These are phyloP conservation scores for Baudoinia panamericana DNA, from an alignment of 495 filamentous ascomycete genomes.

Conservation along the genomic window DNA sequence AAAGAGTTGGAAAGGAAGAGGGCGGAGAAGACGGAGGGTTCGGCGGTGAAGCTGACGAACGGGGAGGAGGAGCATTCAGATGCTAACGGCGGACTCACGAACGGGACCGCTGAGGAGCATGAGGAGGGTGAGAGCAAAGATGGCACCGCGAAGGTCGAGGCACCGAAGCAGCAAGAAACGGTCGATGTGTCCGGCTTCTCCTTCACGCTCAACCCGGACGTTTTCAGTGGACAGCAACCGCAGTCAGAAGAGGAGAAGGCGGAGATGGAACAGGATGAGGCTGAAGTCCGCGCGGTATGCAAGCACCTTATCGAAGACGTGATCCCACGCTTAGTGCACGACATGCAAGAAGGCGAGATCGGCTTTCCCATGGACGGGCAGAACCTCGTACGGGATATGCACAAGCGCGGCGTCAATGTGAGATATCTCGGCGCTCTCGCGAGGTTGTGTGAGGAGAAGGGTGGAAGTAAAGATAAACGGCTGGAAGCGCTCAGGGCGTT, in stretches of 20 bases:
- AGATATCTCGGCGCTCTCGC: constrained; percentile 84
- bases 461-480: constrained; percentile 31
- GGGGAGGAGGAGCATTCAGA: constrained; percentile 6
- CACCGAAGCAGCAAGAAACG: constrained; percentile 33
- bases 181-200: constrained; percentile 79
- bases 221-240: constrained; percentile 81
- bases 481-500: constrained; percentile 64
- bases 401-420: constrained; percentile 95
- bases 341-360: constrained; percentile 82
- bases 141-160: constrained; percentile 2
- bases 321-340: constrained; percentile 50
- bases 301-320: constrained; percentile 58
- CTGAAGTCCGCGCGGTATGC: constrained; percentile 74
- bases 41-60: constrained; percentile 17
- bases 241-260: constrained; percentile 83
- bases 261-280: constrained; percentile 72
- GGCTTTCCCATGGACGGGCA: constrained; percentile 97
- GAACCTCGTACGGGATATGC: constrained; percentile 75
- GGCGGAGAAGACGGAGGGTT: constrained; percentile 16
- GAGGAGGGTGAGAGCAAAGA: too few species aligned
- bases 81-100: constrained; percentile 13
- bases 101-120: constrained; percentile 2
- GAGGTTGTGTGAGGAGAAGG: constrained; percentile 6
- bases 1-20: constrained; percentile 42
- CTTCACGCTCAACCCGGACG: constrained; percentile 86